phyloP scores from a whole-genome alignment of 495 filamentous ascomycete genomes.

The Lepidopterella palustris region DNA sequence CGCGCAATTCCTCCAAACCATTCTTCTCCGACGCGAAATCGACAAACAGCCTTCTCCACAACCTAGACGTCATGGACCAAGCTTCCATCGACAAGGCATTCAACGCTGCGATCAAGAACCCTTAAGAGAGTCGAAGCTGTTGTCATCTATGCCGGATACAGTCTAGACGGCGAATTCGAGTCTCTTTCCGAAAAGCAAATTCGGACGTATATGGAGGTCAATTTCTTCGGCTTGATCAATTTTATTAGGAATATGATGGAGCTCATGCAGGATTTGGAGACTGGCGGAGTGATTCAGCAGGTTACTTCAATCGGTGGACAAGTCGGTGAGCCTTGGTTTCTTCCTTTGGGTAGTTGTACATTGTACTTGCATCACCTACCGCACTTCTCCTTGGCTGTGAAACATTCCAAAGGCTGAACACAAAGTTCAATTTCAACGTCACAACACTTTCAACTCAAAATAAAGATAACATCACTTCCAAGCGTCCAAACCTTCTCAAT shows the following conservation, averaged over 20 bases:
- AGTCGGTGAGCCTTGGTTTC: conserved; percentile 17
- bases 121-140: conserved; percentile 37
- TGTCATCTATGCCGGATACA: conserved; percentile 38
- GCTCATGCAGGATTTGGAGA: conserved; percentile 38
- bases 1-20: conserved; percentile 30
- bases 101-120: conserved; percentile 32
- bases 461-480: neutral
- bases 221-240: conserved; percentile 37
- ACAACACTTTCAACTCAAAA: neutral
- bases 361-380: no score
- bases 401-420: no score
- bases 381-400: no score
- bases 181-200: conserved; percentile 31
- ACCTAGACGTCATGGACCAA: conserved; percentile 33
- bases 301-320: conserved; percentile 43
- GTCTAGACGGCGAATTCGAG: conserved; percentile 35
- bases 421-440: neutral
- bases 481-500: conserved; percentile 37
- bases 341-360: no score
- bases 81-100: conserved; percentile 32
- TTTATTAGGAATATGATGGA: conserved; percentile 42
- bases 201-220: conserved; percentile 36
- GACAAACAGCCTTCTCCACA: conserved; percentile 22
- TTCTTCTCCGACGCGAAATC: conserved; percentile 18
- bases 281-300: conserved; percentile 42